These are phyloP conservation scores for Xylaria palmicola DNA, from an alignment of 495 filamentous ascomycete genomes.

Conservation along the genomic window DNA sequence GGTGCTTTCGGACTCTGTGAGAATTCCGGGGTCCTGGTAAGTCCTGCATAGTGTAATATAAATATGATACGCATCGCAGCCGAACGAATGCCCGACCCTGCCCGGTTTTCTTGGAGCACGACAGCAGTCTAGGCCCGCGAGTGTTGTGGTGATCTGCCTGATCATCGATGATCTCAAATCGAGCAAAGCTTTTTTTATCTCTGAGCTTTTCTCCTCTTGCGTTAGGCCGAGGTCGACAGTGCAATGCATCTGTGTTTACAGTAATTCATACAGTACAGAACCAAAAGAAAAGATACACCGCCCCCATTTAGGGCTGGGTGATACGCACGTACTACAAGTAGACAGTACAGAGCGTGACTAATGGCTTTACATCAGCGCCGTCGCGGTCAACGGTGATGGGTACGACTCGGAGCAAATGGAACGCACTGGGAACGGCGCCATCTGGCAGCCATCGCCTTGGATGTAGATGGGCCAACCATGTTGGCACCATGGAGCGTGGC, in stretches of 20 bases:
- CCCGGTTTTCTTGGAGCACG: neutral
- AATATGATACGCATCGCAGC: no score
- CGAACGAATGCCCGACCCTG: neutral
- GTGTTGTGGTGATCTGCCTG: neutral
- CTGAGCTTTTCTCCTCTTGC: neutral
- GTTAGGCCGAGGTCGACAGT: neutral
- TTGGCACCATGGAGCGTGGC: neutral
- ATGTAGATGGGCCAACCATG: neutral
- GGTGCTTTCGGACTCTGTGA: neutral
- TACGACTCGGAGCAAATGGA: no score
- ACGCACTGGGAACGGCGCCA: neutral
- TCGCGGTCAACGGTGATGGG: no score
- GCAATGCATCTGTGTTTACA: neutral
- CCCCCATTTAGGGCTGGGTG: no score
- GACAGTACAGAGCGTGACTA: no score
- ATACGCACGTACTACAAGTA: no score
- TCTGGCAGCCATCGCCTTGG: neutral
- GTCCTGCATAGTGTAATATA: neutral
- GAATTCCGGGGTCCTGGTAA: neutral
- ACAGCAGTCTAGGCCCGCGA: neutral
- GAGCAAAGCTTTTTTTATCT: neutral
- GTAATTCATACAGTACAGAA: no score
- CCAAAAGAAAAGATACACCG: no score
- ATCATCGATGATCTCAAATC: slow-evolving; percentile 3
- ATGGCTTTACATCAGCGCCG: no score